Evolutionary conservation across 148 eudicot genomes (phyloP), one percentile per base, ranked within the genome.

Genomic region (Rhododendron ferrugineum): DNA sequence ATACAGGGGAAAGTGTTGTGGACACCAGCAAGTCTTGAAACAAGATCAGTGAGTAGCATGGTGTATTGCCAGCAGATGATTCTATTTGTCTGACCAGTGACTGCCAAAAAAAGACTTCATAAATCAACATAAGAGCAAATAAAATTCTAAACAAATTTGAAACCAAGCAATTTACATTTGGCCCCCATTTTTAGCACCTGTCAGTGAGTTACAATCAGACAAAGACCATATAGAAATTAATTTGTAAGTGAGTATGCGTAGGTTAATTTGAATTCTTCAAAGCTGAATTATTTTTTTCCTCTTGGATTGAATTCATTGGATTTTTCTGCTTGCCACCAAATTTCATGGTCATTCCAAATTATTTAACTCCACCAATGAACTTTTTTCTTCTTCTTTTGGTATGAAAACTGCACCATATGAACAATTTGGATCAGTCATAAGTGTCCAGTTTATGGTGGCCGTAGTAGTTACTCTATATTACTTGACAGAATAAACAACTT

Each of bases 1-100:
- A 87, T 95, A 96, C 99, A 89, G 98, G 97, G 66, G 88, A 87
- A 81, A 96, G 93, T 14, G 94, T 92, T 32, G 98, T 93, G 73
- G 99, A 95, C 85, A 96, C 99, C 88, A 96, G 89, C 89, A 96
- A 88, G 87, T 95, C 99, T 90, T 95, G 97, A 84, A 94, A 96
- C 93, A 96, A 88, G 89, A 93, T 89, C 83, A 96, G 85, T 76
- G 99, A 96, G 89, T 92, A 90, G 90, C 97, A 94, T 40, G 86
- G 86, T 49, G 89, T 64, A 83, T 82, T 94, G 85, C 93, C 97
- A 81, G 90, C 88, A 87, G 91, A 92, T 40, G 98, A 94, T 86
- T 92, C 99, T 30, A 96, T 85, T 83, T 90, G 92, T 85, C 92
- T 88, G 62, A 93, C 92, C 37, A 96, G 93, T 70, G 98, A 93